These are phyloP conservation scores for Pyrenopolyporus hunteri DNA, from an alignment of 495 filamentous ascomycete genomes.

Conservation along the genomic window DNA sequence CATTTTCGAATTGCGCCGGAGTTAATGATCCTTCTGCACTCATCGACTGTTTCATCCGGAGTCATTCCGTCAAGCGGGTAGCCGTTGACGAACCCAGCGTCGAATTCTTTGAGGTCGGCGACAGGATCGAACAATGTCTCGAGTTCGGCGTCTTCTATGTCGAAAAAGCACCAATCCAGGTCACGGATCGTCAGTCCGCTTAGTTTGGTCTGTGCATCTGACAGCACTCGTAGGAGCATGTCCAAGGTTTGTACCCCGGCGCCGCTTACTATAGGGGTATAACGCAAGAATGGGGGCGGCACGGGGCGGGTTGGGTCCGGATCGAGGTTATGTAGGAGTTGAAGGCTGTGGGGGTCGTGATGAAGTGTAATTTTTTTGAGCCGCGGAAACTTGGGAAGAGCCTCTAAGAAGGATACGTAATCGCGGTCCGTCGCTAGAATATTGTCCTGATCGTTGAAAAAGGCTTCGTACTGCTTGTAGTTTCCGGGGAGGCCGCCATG, in stretches of 20 bases:
- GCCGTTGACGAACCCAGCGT: background rate
- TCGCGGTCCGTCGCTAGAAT: background rate
- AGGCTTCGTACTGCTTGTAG: too few species aligned
- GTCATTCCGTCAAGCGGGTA: background rate
- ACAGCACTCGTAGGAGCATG: background rate
- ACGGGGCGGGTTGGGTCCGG: too few species aligned
- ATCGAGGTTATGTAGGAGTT: too few species aligned
- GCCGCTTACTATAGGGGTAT: background rate
- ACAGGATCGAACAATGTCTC: constrained; percentile 8
- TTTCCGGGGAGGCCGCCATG: too few species aligned
- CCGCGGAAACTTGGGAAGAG: background rate
- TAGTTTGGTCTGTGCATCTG: background rate
- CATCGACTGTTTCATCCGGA: too few species aligned
- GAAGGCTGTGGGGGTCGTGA: too few species aligned
- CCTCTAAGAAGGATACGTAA: background rate
- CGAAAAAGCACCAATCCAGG: background rate
- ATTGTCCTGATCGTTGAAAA: too few species aligned
- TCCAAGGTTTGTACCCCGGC: constrained; percentile 1
- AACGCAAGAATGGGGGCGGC: too few species aligned
- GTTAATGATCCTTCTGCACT: background rate
- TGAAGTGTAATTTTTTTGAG: background rate
- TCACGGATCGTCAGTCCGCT: background rate
- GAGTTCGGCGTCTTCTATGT: constrained; percentile 2
- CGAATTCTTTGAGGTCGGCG: constrained; percentile 12
- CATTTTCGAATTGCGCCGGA: background rate